phyloP scores from a whole-genome alignment of 139 green algal species.

The Picocystis salinarum region DNA sequence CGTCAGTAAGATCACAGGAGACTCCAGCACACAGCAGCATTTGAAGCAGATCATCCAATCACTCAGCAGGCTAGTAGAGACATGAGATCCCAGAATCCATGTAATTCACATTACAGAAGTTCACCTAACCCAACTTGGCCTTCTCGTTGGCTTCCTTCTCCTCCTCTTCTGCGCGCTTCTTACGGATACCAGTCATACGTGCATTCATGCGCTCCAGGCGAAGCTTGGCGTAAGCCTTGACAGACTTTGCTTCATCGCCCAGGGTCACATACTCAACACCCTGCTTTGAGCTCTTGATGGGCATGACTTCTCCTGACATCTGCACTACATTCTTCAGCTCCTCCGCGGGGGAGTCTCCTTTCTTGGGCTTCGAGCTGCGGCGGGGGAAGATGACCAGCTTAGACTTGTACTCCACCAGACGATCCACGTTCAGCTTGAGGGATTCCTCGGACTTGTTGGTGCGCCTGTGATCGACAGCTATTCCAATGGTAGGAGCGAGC shows the following conservation, averaged over 20 bases:
- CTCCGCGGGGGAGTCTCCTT: constrained; percentile 52
- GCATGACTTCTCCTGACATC: constrained; percentile 36
- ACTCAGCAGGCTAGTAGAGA: constrained; percentile 19
- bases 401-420: constrained; percentile 91
- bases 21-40: constrained; percentile 14
- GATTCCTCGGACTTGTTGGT: constrained; percentile 80
- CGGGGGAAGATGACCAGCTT: constrained; percentile 92
- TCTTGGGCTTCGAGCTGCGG: constrained; percentile 40
- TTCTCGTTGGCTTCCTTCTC: constrained; percentile 52
- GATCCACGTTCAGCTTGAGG: constrained; percentile 79
- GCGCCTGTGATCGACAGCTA: constrained; percentile 89
- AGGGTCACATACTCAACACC: constrained; percentile 61
- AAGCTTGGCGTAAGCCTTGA: constrained; percentile 71
- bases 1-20: constrained; percentile 20
- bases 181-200: constrained; percentile 52
- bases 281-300: constrained; percentile 23
- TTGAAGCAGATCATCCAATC: constrained; percentile 21
- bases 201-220: constrained; percentile 77
- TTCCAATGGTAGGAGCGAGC: constrained; percentile 84
- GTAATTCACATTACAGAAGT: too few species aligned
- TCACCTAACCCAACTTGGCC: constrained; percentile 1
- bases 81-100: too few species aligned
- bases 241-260: constrained; percentile 71
- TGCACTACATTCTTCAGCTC: constrained; percentile 46
- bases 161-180: constrained; percentile 61